Evolutionary conservation across 2,329 filamentous ascomycete species (phyloP).

Genomic region (Colletotrichum sidae): DNA sequence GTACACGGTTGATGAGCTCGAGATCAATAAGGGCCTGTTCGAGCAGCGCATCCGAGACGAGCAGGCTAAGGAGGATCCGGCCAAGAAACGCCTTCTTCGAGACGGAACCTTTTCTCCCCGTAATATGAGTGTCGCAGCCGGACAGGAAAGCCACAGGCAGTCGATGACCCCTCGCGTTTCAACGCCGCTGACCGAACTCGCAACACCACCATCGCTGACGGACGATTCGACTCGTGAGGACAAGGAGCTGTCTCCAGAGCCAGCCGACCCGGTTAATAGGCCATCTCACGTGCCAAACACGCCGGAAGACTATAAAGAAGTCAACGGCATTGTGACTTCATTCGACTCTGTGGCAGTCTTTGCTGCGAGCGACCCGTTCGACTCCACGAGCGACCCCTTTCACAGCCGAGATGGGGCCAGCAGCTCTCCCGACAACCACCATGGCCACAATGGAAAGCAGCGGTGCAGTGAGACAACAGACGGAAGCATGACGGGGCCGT

Average conservation of each 20-base stretch:
- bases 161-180: slow-evolving; percentile 32
- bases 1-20: slow-evolving; percentile 86
- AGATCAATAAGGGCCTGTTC: slow-evolving; percentile 81
- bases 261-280: slow-evolving; percentile 44
- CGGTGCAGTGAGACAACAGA: slow-evolving; percentile 73
- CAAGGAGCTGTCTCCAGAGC: slow-evolving; percentile 43
- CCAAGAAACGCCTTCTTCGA: slow-evolving; percentile 48
- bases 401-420: slow-evolving; percentile 48
- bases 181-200: slow-evolving; percentile 31
- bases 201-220: slow-evolving; percentile 35
- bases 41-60: slow-evolving; percentile 74
- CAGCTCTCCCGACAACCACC: slow-evolving; percentile 48
- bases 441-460: slow-evolving; percentile 60
- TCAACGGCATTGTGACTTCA: slow-evolving; percentile 56
- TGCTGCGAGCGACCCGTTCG: slow-evolving; percentile 57
- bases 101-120: slow-evolving; percentile 59
- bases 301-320: slow-evolving; percentile 52
- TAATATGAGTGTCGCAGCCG: slow-evolving; percentile 54
- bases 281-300: slow-evolving; percentile 48
- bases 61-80: slow-evolving; percentile 62
- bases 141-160: slow-evolving; percentile 23
- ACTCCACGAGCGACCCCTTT: slow-evolving; percentile 59
- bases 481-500: slow-evolving; percentile 65
- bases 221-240: slow-evolving; percentile 41
- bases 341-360: slow-evolving; percentile 62